Evolutionary conservation across 176 grass and related monocot species (phyloP), one percentile per base, ranked within the genome.

Genomic region (Triticum timopheevii): DNA sequence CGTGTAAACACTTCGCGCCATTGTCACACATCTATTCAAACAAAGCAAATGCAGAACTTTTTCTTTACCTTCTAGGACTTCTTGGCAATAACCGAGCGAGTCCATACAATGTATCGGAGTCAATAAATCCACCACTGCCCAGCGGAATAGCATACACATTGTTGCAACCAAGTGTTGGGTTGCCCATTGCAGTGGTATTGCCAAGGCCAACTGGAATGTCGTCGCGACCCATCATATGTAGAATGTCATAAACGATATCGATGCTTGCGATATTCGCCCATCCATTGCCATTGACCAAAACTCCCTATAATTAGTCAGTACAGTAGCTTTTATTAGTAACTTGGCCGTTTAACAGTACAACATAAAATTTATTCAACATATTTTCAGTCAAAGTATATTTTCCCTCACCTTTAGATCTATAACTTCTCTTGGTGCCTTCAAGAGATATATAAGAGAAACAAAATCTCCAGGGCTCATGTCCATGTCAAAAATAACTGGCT

Each of bases 191-290:
- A 65, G 86, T 93, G 27, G 90, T 13, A 81, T 85, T 93, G 30
- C 97, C 97, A 10, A 88, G 87, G 13, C 94, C 97, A 1, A 98
- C 90, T 54, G 89, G 97, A 87, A 98, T 91, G 82, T 96, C 90
- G 6, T 98, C 94, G 2, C 94, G 94, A 33, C 97, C 97, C 97
- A 98, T 98, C 97, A 98, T 98, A 34, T 98, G 96, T 5, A 98
- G 88, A 7, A 98, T 61, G 27, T 98, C 97, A 6, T 98, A 98
- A 75, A 96, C 84, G 3, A 96, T 80, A 25, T 98, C 97, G 25
- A 98, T 91, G 10, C 90, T 94, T 3, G 92, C 97, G 2, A 69
- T 90, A 80, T 87, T 91, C 22, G 94, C 97, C 95, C 95, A 98
- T 15, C 95, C 95, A 84, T 95, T 86, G 28, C 85, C 91, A 49